These are phyloP conservation scores for Astragalus membranaceus DNA, from an alignment of 306 rosid species.

Conservation along the genomic window DNA sequence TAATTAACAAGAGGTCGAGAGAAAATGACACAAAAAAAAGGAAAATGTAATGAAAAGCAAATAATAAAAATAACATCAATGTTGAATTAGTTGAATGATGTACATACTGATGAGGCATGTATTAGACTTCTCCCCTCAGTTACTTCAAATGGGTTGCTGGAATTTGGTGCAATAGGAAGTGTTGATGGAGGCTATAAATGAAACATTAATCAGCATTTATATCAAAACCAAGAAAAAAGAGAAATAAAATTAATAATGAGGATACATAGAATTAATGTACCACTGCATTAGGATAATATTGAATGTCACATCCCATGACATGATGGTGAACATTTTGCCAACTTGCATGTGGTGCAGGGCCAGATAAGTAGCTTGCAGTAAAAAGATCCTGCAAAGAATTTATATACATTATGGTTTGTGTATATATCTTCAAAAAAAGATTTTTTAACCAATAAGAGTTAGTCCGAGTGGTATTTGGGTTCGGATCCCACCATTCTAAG, in stretches of 20 bases:
- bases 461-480: too few species aligned
- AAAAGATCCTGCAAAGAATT: slow-evolving; percentile 68
- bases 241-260: not conserved
- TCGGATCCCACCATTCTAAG: too few species aligned
- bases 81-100: slow-evolving; percentile 8
- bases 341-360: slow-evolving; percentile 38
- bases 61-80: not conserved
- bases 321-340: slow-evolving; percentile 52
- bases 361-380: slow-evolving; percentile 35
- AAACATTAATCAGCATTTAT: slow-evolving; percentile 14
- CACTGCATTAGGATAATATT: slow-evolving; percentile 43
- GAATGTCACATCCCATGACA: slow-evolving; percentile 53
- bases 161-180: slow-evolving; percentile 31
- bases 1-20: too few species aligned
- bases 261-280: slow-evolving; percentile 22
- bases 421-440: not conserved
- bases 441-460: too few species aligned
- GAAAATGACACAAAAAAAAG: too few species aligned
- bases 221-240: not conserved
- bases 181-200: slow-evolving; percentile 43
- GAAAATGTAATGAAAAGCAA: too few species aligned
- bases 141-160: slow-evolving; percentile 62
- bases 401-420: not conserved
- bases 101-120: slow-evolving; percentile 43
- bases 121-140: slow-evolving; percentile 30